A percentile compares a stretch with the other conserved stretches of the same genome.
These are phyloP conservation scores for Fusarium sp. DNA, from an alignment of 2,329 filamentous ascomycete species.

Conservation along the genomic window DNA sequence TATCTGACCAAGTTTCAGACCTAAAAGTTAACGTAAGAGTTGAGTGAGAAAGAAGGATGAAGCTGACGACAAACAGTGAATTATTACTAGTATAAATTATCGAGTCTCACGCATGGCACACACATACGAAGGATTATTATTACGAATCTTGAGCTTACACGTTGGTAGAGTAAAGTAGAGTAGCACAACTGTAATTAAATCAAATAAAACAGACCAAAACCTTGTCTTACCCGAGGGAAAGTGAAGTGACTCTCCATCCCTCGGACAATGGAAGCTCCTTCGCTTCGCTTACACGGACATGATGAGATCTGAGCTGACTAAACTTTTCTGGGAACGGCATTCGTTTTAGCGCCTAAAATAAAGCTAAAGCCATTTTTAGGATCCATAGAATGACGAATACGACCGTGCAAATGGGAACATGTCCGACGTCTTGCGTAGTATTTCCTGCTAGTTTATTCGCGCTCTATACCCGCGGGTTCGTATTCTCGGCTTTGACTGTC, in stretches of 20 bases:
- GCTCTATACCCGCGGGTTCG: slow-evolving; percentile 9
- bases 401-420: slow-evolving; percentile 6
- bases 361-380: slow-evolving; percentile 22
- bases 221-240: not conserved
- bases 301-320: slow-evolving; percentile 27
- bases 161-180: not conserved
- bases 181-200: slow-evolving; percentile 12
- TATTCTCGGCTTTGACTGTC: not conserved
- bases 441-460: slow-evolving; percentile 4
- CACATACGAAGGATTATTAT: not conserved
- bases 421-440: not conserved
- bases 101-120: slow-evolving; percentile 10
- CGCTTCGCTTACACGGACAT: slow-evolving; percentile 35
- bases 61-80: slow-evolving; percentile 15
- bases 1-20: slow-evolving; percentile 29
- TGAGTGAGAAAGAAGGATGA: slow-evolving; percentile 6
- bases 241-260: slow-evolving; percentile 1
- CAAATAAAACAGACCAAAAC: not conserved
- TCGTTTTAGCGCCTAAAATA: slow-evolving; percentile 27
- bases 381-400: slow-evolving; percentile 33
- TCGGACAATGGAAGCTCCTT: slow-evolving; percentile 21
- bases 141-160: slow-evolving; percentile 1
- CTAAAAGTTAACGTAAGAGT: slow-evolving; percentile 8
- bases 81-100: not conserved
- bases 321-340: slow-evolving; percentile 6